Conservation (phyloP, 192 early-diverging fungal genomes). For the Linderina pennispora region DNA sequence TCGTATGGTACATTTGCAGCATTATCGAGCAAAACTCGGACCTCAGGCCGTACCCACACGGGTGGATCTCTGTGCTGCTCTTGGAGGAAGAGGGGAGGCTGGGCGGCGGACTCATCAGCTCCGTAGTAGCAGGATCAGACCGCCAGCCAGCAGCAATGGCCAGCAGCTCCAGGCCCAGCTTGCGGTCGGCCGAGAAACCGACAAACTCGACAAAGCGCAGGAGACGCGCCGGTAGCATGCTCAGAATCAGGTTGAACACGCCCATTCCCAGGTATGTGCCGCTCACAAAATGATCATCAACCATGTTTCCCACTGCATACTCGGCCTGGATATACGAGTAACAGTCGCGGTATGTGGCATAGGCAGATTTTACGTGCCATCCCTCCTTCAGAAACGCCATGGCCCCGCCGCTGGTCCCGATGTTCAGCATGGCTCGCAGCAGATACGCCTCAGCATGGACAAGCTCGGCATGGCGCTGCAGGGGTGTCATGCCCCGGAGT, state of each 20-base stretch:
- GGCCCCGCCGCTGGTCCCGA: slow-evolving; percentile 68
- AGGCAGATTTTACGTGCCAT: slow-evolving; percentile 64
- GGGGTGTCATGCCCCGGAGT: slow-evolving; percentile 19
- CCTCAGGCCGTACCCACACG: slow-evolving; percentile 59
- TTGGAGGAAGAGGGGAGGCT: no score
- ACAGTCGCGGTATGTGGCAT: slow-evolving; percentile 58
- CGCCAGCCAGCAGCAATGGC: slow-evolving; percentile 70
- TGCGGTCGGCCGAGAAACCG: slow-evolving; percentile 74
- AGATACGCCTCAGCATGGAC: slow-evolving; percentile 74
- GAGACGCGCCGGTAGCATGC: slow-evolving; percentile 64
- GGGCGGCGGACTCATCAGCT: slow-evolving; percentile 19
- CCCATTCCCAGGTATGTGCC: slow-evolving; percentile 75
- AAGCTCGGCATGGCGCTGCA: slow-evolving; percentile 59
- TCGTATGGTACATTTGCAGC: slow-evolving; percentile 67
- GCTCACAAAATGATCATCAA: slow-evolving; percentile 80
- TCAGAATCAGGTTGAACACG: slow-evolving; percentile 72
- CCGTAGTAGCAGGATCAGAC: slow-evolving; percentile 4
- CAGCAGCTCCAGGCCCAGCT: slow-evolving; percentile 65
- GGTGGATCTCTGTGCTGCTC: slow-evolving; percentile 1
- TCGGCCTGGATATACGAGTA: slow-evolving; percentile 52
- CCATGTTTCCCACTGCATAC: slow-evolving; percentile 43
- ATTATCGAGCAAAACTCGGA: slow-evolving; percentile 73
- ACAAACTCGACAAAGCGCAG: slow-evolving; percentile 76
- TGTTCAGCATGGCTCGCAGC: slow-evolving; percentile 65
- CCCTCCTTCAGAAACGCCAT: slow-evolving; percentile 73